phyloP scores from a whole-genome alignment of 805 yeast species.

The Kazachstania africana region DNA sequence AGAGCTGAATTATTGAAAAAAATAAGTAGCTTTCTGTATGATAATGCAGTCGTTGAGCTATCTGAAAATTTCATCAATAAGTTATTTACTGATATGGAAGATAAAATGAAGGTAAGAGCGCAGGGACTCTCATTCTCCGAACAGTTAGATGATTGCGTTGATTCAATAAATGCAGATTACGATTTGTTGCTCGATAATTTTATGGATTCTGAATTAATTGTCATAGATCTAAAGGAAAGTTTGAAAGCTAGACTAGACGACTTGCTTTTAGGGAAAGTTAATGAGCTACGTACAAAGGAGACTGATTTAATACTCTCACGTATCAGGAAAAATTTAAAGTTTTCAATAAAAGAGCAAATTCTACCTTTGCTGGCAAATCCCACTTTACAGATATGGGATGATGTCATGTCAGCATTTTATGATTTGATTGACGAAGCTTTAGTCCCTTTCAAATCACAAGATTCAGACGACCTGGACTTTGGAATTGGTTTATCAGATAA shows the following conservation, averaged over 20 bases:
- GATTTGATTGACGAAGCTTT: conserved; percentile 23
- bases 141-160: conserved; percentile 2
- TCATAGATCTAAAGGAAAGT: background rate
- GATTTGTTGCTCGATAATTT: conserved; percentile 1
- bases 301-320: conserved; percentile 32
- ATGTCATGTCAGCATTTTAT: conserved; percentile 35
- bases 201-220: conserved; percentile 12
- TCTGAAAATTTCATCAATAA: conserved; percentile 28
- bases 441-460: too few species aligned
- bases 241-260: conserved; percentile 20
- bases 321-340: conserved; percentile 35
- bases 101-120: conserved; percentile 17
- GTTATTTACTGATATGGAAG: conserved; percentile 24
- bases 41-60: conserved; percentile 33
- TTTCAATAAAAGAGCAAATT: conserved; percentile 39
- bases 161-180: background rate
- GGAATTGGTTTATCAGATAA: conserved; percentile 45
- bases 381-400: conserved; percentile 48
- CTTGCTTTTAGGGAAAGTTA: too few species aligned
- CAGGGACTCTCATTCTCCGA: conserved; percentile 20
- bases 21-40: conserved; percentile 37
- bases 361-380: conserved; percentile 40
- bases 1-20: conserved; percentile 36
- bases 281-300: conserved; percentile 30
- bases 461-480: conserved; percentile 43